A percentile compares a stretch with the other conserved stretches of the same genome.
These are phyloP conservation scores for Elsinoe perseae DNA, from an alignment of 2,329 filamentous ascomycete genomes.

Conservation along the genomic window DNA sequence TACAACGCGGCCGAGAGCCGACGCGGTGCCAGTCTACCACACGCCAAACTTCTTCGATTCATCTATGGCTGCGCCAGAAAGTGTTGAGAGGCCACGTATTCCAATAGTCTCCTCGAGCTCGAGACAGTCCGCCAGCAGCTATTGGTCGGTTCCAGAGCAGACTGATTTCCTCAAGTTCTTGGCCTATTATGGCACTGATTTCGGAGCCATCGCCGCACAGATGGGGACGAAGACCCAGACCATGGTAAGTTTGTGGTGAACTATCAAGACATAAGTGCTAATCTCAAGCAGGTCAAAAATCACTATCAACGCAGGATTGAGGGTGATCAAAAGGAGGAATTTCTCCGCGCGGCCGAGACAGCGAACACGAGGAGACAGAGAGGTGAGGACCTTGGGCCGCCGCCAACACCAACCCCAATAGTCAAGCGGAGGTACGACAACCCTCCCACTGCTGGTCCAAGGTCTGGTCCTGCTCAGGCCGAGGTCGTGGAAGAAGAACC, in stretches of 20 bases:
- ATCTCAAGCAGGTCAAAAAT: slow-evolving; percentile 35
- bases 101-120: slow-evolving; percentile 18
- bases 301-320: slow-evolving; percentile 42
- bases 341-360: slow-evolving; percentile 35
- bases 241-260: slow-evolving; percentile 54
- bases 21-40: slow-evolving; percentile 16
- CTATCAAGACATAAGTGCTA: not conserved
- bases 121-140: slow-evolving; percentile 52
- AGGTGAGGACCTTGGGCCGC: slow-evolving; percentile 41
- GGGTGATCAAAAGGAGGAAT: slow-evolving; percentile 34
- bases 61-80: slow-evolving; percentile 4
- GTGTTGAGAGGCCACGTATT: slow-evolving; percentile 14
- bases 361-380: slow-evolving; percentile 36
- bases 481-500: slow-evolving; percentile 34
- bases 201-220: slow-evolving; percentile 63
- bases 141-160: slow-evolving; percentile 78
- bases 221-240: slow-evolving; percentile 79
- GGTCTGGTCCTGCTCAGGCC: slow-evolving; percentile 38
- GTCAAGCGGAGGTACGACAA: slow-evolving; percentile 42
- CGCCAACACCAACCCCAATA: slow-evolving; percentile 43
- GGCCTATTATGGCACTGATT: slow-evolving; percentile 70
- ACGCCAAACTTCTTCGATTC: slow-evolving; percentile 16
- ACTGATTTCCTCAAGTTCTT: slow-evolving; percentile 68
- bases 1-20: slow-evolving; percentile 11
- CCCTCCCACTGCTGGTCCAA: slow-evolving; percentile 31